Conservation (phyloP, 805 yeast species). For the Saccharomycopsis babjevae region DNA sequence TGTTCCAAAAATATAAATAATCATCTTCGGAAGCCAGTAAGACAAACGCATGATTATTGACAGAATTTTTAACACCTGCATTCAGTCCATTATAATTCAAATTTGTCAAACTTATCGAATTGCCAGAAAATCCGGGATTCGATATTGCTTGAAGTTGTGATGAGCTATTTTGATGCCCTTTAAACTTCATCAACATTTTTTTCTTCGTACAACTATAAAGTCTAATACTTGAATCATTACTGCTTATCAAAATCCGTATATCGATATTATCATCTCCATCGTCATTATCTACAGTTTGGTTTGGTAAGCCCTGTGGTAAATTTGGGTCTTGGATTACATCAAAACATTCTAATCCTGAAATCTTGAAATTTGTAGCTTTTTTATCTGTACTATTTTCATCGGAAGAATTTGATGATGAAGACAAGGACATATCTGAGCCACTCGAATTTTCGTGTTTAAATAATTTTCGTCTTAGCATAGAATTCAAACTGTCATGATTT, state of each 20-base stretch:
- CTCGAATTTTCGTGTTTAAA: slow-evolving; percentile 30
- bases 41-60: slow-evolving; percentile 47
- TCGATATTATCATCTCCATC: slow-evolving; percentile 23
- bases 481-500: not conserved
- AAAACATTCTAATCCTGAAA: slow-evolving; percentile 64
- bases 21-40: slow-evolving; percentile 83
- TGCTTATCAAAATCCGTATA: slow-evolving; percentile 46
- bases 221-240: slow-evolving; percentile 75
- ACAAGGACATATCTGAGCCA: slow-evolving; percentile 27
- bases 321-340: slow-evolving; percentile 8
- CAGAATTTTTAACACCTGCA: slow-evolving; percentile 22
- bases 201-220: slow-evolving; percentile 46
- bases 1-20: slow-evolving; percentile 75
- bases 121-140: not conserved
- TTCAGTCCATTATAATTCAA: not conserved
- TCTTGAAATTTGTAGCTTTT: slow-evolving; percentile 28
- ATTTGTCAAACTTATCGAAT: not conserved
- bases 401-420: not conserved
- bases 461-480: slow-evolving; percentile 19
- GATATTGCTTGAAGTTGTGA: slow-evolving; percentile 59
- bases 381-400: not conserved
- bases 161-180: slow-evolving; percentile 61
- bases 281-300: not conserved
- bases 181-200: slow-evolving; percentile 53
- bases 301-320: not conserved